These are phyloP conservation scores for Aspergillus mulundensis DNA, from an alignment of 495 filamentous ascomycete species.

Conservation along the genomic window DNA sequence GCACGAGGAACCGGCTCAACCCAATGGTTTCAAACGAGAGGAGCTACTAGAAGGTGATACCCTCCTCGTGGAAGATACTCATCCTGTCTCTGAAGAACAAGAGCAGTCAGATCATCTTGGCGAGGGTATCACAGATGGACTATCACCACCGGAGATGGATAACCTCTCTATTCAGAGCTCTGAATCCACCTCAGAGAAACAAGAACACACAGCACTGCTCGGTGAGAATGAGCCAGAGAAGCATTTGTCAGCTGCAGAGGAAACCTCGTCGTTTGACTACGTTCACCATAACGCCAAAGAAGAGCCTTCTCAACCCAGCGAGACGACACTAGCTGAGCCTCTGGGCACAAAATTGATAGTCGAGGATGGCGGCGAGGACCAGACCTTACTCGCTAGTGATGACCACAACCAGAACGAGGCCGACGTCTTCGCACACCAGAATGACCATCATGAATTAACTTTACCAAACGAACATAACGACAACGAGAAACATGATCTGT, in stretches of 20 bases:
- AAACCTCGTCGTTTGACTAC: not conserved
- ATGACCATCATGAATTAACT: not conserved
- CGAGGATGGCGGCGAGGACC: not conserved
- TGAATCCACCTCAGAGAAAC: not conserved
- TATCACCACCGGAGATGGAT: not conserved
- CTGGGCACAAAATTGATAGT: not conserved
- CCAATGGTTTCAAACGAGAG: no score
- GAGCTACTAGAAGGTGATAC: no score
- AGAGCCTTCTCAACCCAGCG: not conserved
- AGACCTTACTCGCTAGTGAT: not conserved
- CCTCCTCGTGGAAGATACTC: not conserved
- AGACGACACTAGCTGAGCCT: not conserved
- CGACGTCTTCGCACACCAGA: not conserved
- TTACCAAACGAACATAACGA: not conserved
- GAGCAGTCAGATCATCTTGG: not conserved
- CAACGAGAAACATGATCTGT: constrained; percentile 3
- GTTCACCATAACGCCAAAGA: not conserved
- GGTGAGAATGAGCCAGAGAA: not conserved
- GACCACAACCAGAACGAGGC: not conserved
- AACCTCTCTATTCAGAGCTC: not conserved
- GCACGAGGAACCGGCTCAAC: not conserved
- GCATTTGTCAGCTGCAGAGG: not conserved
- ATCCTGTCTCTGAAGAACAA: not conserved
- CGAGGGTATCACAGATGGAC: not conserved
- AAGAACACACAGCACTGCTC: not conserved